Conservation (phyloP, 352 stramenopile species). For the Phytophthora pistaciae region DNA sequence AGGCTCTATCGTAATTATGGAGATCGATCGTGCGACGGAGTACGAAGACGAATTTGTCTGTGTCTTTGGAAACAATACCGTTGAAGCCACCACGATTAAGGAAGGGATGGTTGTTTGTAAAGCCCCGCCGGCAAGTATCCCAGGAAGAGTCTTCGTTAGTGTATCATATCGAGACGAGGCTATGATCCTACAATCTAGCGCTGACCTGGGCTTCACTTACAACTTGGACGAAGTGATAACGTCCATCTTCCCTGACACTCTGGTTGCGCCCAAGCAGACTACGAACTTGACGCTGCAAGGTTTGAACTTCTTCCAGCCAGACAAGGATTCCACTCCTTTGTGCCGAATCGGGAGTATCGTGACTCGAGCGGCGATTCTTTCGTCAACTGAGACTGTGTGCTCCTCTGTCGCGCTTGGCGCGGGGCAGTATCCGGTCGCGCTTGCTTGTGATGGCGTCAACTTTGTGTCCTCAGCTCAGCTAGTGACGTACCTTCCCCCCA, state of each 20-base stretch:
- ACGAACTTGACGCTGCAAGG: slow-evolving; percentile 30
- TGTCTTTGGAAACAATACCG: slow-evolving; percentile 30
- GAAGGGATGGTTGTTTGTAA: slow-evolving; percentile 26
- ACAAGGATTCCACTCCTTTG: slow-evolving; percentile 14
- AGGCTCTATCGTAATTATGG: slow-evolving; percentile 34
- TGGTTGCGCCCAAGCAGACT: slow-evolving; percentile 7
- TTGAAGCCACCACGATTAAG: slow-evolving; percentile 16
- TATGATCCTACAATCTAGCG: background rate
- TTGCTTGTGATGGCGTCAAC: slow-evolving; percentile 54
- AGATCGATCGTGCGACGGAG: slow-evolving; percentile 11
- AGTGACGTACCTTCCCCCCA: slow-evolving; percentile 21
- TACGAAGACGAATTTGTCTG: slow-evolving; percentile 30
- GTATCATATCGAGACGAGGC: slow-evolving; percentile 26
- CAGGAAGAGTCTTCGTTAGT: slow-evolving; percentile 25
- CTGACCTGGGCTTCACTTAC: slow-evolving; percentile 29
- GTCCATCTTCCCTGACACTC: slow-evolving; percentile 21
- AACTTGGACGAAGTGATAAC: slow-evolving; percentile 39
- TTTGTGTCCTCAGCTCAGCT: slow-evolving; percentile 25
- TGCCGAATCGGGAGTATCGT: slow-evolving; percentile 35
- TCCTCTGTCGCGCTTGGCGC: slow-evolving; percentile 7
- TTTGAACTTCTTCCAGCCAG: slow-evolving; percentile 34
- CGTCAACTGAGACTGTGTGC: slow-evolving; percentile 35
- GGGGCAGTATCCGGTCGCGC: slow-evolving; percentile 35
- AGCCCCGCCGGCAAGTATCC: slow-evolving; percentile 21
- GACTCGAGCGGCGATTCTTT: slow-evolving; percentile 33